Evolutionary conservation across 164 flowering plant species (phyloP), one percentile per base, ranked within the genome.

Genomic region (Annona squamosa): DNA sequence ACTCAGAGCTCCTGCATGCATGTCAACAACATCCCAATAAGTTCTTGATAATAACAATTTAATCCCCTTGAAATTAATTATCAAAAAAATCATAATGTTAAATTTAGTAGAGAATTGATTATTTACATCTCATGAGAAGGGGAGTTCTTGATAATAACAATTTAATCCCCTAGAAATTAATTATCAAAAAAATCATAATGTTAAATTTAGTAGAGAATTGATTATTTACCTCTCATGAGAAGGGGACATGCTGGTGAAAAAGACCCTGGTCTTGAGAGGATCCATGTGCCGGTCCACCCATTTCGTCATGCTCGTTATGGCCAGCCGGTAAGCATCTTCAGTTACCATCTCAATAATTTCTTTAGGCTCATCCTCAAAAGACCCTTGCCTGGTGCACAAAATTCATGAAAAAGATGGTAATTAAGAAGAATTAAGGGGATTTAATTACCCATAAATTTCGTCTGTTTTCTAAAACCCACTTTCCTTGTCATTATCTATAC

Each of bases 221-320:
- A 52, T 52, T 10, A 52, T 52, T 16, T 52, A 52, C 10, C 17
- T 86, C 19, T 62, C 78, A 77, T 91, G 96, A 61, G 86, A 67
- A 57, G 95, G 95, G n/a, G 92, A 90, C 93, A 91, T 88, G 86
- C 87, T 86, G 42, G 91, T 76, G 82, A 91, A 91, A 81, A 91
- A 89, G 74, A 87, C 86, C 73, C 88, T 84, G 5, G 89, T 86
- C 48, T 82, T 91, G 74, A 74, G 79, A 6, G 77, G 86, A 76
- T 88, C 88, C 88, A 85, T 82, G 46, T 88, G 84, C 74, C 76
- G 81, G 71, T 78, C 71, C 5, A 81, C 89, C 98, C 99, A 95
- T 85, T 84, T 86, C 76, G 85, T 52, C 97, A 91, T 79, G 67
- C 89, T 90, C 84, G 84, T 86, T 84, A 91, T 77, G 0, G 84